A percentile compares a stretch with the other conserved stretches of the same genome.
These are phyloP conservation scores for Colletotrichum magnum DNA, from an alignment of 2,329 filamentous ascomycete genomes.

Conservation along the genomic window DNA sequence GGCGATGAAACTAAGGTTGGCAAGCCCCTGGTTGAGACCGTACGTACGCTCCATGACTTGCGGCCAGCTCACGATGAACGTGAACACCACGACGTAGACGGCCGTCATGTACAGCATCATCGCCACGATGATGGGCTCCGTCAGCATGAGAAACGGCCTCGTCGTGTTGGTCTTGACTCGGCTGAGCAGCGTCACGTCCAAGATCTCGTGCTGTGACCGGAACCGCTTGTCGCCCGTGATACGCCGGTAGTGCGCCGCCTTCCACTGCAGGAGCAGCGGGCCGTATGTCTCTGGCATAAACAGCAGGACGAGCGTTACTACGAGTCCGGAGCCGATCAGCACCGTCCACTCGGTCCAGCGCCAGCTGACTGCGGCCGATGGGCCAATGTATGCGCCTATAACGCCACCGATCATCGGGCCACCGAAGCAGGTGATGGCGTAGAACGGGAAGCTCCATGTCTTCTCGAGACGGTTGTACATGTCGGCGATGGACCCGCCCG, in stretches of 20 bases:
- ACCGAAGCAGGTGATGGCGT: constrained; percentile 57
- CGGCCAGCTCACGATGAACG: constrained; percentile 65
- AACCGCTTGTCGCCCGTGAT: constrained; percentile 75
- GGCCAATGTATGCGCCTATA: constrained; percentile 75
- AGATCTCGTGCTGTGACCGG: constrained; percentile 74
- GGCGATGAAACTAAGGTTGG: constrained; percentile 59
- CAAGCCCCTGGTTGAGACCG: constrained; percentile 56
- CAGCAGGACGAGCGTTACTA: constrained; percentile 69
- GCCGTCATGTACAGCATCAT: constrained; percentile 66
- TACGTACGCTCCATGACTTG: constrained; percentile 63
- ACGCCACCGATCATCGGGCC: constrained; percentile 58
- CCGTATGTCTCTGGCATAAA: constrained; percentile 78
- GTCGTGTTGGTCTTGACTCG: constrained; percentile 60
- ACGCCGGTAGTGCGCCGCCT: constrained; percentile 70
- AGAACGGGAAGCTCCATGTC: constrained; percentile 60
- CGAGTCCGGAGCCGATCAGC: constrained; percentile 72
- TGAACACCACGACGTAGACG: constrained; percentile 68
- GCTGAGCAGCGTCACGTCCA: constrained; percentile 66
- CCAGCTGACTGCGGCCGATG: constrained; percentile 67
- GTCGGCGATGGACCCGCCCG: constrained; percentile 60
- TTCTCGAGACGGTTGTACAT: constrained; percentile 53
- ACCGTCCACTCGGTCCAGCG: constrained; percentile 77
- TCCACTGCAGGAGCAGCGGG: constrained; percentile 68
- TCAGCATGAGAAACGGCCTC: constrained; percentile 56
- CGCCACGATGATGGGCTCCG: constrained; percentile 56